phyloP scores from a whole-genome alignment of 495 filamentous ascomycete species.

The Daldinia concentrica region DNA sequence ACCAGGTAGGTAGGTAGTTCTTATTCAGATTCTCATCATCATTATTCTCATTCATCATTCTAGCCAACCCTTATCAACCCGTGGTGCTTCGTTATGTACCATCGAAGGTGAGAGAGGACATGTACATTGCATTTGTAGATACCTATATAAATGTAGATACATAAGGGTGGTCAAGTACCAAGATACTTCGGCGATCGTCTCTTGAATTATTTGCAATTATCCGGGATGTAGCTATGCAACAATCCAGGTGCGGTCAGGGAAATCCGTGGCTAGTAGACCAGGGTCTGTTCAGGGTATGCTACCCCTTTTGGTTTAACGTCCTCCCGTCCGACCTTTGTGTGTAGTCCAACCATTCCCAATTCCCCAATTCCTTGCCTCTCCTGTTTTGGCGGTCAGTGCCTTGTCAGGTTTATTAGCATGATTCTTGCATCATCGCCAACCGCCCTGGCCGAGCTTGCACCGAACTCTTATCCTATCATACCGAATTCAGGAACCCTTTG shows the following conservation, averaged over 20 bases:
- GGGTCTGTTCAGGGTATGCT: constrained; percentile 29
- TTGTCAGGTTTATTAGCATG: constrained; percentile 42
- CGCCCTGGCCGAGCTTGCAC: constrained; percentile 46
- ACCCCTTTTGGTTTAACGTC: constrained; percentile 38
- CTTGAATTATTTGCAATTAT: constrained; percentile 29
- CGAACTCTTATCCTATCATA: constrained; percentile 43
- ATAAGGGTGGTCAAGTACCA: constrained; percentile 19
- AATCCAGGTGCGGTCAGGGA: constrained; percentile 25
- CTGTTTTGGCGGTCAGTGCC: constrained; percentile 44
- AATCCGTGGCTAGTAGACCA: constrained; percentile 4
- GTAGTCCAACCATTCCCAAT: constrained; percentile 4
- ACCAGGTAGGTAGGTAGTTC: constrained; percentile 31
- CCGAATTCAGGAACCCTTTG: constrained; percentile 18
- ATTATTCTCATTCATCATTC: constrained; percentile 36
- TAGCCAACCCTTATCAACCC: constrained; percentile 20
- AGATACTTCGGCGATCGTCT: constrained; percentile 16
- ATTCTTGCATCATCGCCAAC: constrained; percentile 46
- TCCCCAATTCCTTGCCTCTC: constrained; percentile 26
- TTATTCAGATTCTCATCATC: constrained; percentile 43
- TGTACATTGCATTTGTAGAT: constrained; percentile 3
- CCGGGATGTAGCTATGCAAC: constrained; percentile 23
- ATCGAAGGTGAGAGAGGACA: not conserved
- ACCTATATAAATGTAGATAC: constrained; percentile 2
- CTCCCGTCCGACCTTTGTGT: not conserved
- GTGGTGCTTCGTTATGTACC: constrained; percentile 4